Conservation (phyloP, 1,139 yeast species). For the Pneumocystis canis region DNA sequence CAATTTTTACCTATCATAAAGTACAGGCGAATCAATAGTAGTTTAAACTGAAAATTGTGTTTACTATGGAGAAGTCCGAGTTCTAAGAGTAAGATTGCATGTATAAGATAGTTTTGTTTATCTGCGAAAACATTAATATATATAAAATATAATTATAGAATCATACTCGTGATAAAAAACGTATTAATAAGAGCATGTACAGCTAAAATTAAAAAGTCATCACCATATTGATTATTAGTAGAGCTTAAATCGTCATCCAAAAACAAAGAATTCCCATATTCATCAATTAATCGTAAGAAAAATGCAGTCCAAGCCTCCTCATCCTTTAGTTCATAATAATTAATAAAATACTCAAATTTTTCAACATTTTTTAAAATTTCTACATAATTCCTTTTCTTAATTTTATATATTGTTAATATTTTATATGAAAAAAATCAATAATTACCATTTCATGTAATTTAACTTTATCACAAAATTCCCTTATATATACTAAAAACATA, state of each 20-base stretch:
- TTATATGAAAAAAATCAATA: not conserved
- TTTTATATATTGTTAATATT: not conserved
- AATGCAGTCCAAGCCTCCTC: constrained; percentile 16
- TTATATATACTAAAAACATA: constrained; percentile 6
- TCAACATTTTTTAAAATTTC: constrained; percentile 10
- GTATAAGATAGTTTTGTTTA: constrained; percentile 19
- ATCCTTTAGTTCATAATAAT: constrained; percentile 13
- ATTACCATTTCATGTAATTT: not conserved
- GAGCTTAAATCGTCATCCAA: constrained; percentile 30
- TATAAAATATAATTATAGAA: not conserved
- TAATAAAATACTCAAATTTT: constrained; percentile 7
- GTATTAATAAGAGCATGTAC: constrained; percentile 22
- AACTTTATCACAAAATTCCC: not conserved
- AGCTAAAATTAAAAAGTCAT: constrained; percentile 46
- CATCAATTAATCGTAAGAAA: constrained; percentile 25
- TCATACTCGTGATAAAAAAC: not conserved
- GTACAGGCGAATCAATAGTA: constrained; percentile 61
- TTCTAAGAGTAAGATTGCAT: constrained; percentile 35
- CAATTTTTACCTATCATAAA: constrained; percentile 30
- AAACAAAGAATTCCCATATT: constrained; percentile 26
- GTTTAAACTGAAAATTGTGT: constrained; percentile 49
- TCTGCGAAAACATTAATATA: not conserved
- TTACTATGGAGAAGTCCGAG: constrained; percentile 36
- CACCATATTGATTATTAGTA: constrained; percentile 52
- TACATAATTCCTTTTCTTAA: constrained; percentile 14